Percentiles rank a stretch among this genome's conserved stretches.
These are phyloP conservation scores for Thermothelomyces thermophilus DNA, from an alignment of 2,329 filamentous ascomycete genomes.

Conservation along the genomic window DNA sequence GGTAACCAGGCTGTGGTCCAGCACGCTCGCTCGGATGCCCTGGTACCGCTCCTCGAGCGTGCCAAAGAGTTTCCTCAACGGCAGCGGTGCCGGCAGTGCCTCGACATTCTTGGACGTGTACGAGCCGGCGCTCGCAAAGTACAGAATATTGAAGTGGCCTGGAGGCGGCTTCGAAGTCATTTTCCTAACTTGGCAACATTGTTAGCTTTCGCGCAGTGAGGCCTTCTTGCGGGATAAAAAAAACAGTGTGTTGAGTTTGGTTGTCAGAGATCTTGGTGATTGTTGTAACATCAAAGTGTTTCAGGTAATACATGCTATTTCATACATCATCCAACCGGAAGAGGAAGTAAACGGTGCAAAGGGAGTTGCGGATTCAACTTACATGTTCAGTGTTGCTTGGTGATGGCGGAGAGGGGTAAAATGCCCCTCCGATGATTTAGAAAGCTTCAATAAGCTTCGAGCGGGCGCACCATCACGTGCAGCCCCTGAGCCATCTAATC, in stretches of 20 bases:
- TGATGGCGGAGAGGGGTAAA: conserved; percentile 6
- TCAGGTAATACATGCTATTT: conserved; percentile 56
- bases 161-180: conserved; percentile 42
- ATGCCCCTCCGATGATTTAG: conserved; percentile 1
- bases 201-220: conserved; percentile 14
- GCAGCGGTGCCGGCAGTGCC: conserved; percentile 57
- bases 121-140: conserved; percentile 70
- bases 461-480: conserved; percentile 13
- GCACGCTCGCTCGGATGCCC: conserved; percentile 61
- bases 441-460: conserved; percentile 2
- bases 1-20: conserved; percentile 68
- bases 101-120: conserved; percentile 65
- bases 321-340: conserved; percentile 41
- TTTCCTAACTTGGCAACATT: conserved; percentile 13
- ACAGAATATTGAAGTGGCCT: conserved; percentile 72
- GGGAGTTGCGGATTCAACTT: conserved; percentile 9
- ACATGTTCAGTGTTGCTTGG: conserved; percentile 6
- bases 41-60: conserved; percentile 61
- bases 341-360: background rate
- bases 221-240: background rate
- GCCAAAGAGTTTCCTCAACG: conserved; percentile 56
- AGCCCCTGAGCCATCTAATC: background rate
- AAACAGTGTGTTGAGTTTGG: background rate
- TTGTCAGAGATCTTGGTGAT: conserved; percentile 69
- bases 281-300: conserved; percentile 51